Conservation (phyloP, 371 early-diverging fungal species). For the Haplosporangium sp. region DNA sequence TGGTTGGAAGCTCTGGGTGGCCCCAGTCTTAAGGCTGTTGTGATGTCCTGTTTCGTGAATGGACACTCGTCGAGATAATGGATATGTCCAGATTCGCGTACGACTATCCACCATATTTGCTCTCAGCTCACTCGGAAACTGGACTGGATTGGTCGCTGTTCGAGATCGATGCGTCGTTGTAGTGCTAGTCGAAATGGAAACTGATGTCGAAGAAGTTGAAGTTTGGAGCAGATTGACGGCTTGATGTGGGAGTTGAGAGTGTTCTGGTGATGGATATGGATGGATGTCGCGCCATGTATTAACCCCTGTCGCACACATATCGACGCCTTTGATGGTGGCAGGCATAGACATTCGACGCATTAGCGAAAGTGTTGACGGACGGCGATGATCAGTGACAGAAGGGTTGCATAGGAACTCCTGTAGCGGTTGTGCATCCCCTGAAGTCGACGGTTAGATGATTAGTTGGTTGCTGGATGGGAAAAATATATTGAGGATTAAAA, state of each 20-base stretch:
- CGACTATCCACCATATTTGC: not conserved
- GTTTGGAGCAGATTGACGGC: not conserved
- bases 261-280: constrained; percentile 1
- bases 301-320: not conserved
- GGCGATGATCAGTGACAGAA: not conserved
- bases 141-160: not conserved
- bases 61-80: constrained; percentile 27
- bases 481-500: no score
- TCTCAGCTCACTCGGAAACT: not conserved
- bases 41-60: constrained; percentile 31
- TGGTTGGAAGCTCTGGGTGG: not conserved
- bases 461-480: no score
- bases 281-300: constrained; percentile 6
- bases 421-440: not conserved
- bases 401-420: not conserved
- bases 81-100: constrained; percentile 15
- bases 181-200: not conserved
- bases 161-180: not conserved
- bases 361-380: constrained; percentile 18
- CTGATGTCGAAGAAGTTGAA: not conserved
- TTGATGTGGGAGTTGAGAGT: constrained; percentile 3
- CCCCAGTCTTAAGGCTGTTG: constrained; percentile 5
- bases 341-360: constrained; percentile 54
- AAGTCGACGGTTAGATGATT: no score
- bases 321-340: constrained; percentile 10